Conservation (phyloP, 1,139 yeast genomes). For the Schwanniomyces etchellsii region DNA sequence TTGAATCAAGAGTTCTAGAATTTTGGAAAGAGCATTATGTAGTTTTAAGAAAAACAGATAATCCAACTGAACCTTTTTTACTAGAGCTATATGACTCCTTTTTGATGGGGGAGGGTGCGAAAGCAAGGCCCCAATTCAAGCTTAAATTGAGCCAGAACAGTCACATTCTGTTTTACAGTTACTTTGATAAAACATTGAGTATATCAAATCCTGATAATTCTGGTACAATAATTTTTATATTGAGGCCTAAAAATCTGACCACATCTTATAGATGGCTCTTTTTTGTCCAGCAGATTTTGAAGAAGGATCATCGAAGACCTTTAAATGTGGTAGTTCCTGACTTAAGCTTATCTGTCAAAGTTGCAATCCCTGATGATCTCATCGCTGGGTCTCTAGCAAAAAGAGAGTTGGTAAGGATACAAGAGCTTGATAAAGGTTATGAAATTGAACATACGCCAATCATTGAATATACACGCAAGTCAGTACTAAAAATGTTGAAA, state of each 20-base stretch:
- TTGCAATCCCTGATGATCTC: constrained; percentile 28
- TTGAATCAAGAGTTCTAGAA: constrained; percentile 53
- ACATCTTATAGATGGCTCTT: constrained; percentile 61
- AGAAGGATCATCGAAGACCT: constrained; percentile 18
- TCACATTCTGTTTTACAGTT: constrained; percentile 52
- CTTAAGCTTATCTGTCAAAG: constrained; percentile 36
- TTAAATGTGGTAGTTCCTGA: constrained; percentile 49
- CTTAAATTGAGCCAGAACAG: constrained; percentile 16
- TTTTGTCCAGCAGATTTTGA: constrained; percentile 43
- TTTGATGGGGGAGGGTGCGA: constrained; percentile 3
- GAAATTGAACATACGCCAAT: constrained; percentile 22
- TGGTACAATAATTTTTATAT: constrained; percentile 38
- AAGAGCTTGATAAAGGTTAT: constrained; percentile 26
- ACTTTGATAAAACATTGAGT: constrained; percentile 64
- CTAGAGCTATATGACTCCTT: constrained; percentile 57
- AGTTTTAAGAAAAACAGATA: constrained; percentile 56
- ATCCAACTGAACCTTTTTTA: constrained; percentile 41
- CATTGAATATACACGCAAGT: constrained; percentile 26
- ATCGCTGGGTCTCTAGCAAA: constrained; percentile 2
- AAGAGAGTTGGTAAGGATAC: constrained; percentile 8
- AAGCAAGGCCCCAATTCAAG: constrained; percentile 19
- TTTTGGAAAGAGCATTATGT: constrained; percentile 74
- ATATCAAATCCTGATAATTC: constrained; percentile 32
- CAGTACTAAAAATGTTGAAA: constrained; percentile 14
- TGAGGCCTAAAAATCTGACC: constrained; percentile 47